Conservation (phyloP, 208 protist genomes). For the Leishmania gerbilli region DNA sequence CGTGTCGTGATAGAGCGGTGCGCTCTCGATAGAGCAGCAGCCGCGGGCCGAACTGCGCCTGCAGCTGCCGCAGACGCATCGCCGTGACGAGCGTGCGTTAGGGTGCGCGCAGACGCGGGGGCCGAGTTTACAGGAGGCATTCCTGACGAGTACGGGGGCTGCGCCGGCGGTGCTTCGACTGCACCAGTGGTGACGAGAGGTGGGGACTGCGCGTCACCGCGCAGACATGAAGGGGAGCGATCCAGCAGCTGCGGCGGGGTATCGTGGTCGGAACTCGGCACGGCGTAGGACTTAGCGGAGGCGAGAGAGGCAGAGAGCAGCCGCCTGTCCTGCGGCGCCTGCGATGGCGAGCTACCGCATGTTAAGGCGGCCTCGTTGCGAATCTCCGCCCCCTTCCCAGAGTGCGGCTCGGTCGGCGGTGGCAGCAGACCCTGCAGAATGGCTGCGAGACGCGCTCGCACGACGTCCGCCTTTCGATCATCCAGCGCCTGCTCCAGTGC, state of each 20-base stretch:
- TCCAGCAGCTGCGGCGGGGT: neutral
- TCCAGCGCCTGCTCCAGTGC: conserved; percentile 27
- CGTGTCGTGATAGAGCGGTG: conserved; percentile 5
- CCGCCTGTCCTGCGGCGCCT: neutral
- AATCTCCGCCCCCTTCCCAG: neutral
- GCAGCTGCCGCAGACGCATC: neutral
- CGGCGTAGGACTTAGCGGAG: neutral
- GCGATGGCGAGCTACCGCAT: neutral
- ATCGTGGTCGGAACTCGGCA: too few relatives aligned
- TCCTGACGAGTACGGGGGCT: neutral
- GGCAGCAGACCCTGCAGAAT: conserved; percentile 4
- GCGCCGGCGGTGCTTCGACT: neutral
- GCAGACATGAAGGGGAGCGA: conserved; percentile 1
- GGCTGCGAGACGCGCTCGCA: conserved; percentile 10
- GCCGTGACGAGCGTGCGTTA: neutral
- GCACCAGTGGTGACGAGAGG: neutral
- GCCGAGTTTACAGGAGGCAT: neutral
- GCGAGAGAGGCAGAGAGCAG: neutral
- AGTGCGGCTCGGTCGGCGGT: neutral
- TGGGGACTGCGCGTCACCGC: neutral
- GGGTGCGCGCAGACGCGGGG: neutral
- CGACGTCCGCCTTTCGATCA: conserved; percentile 3
- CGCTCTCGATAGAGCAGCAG: neutral
- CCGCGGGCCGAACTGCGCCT: neutral
- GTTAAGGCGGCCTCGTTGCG: neutral